Evolutionary conservation across 2,329 filamentous ascomycete species (phyloP), one percentile per base, ranked within the genome.

Genomic region (Ambrosiella cleistominuta): DNA sequence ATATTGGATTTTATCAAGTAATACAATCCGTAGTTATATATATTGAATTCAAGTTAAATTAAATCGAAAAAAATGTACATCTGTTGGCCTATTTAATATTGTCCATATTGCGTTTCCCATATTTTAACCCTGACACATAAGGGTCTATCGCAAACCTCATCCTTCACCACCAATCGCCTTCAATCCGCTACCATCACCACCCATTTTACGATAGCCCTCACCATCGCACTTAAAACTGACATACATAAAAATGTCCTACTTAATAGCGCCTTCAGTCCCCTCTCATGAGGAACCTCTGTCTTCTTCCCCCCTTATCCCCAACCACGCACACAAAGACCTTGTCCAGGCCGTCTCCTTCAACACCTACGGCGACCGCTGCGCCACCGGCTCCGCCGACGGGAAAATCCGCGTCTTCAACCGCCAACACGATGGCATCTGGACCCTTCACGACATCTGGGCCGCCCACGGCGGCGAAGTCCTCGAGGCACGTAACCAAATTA

Each of bases 361-460:
- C 70, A 83, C 83, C 63, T 95, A 95, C 69, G 91, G 90, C 64
- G 90, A 88, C 65, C 86, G 90, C 64, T 90, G 91, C 74, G 86
- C 90, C 47, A 93, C 89, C 2, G 89, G 88, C 39, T 93, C 88
- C 15, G 87, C 91, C 15, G 91, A 97, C 69, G 91, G 95, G 69
- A 88, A 86, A 68, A 85, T 97, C 66, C 88, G 90, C 67, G 86
- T 96, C 62, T 96, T 91, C 78, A 88, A 91, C 70, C 79, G 84
- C 53, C 85, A 93, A 66, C 82, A 83, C 63, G 85, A 88, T 64
- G 81, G 82, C 47, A 74, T 80, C 59, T 95, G 89, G 88, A 77
- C 80, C 56, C 72, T 93, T 42, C 86, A 83, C 67, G 91, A 97
- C 71, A 88, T 81, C 59, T 96, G 90, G 88, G 82, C 80, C 53